phyloP scores from a whole-genome alignment of 805 yeast genomes.

The Brettanomyces naardenensis region DNA sequence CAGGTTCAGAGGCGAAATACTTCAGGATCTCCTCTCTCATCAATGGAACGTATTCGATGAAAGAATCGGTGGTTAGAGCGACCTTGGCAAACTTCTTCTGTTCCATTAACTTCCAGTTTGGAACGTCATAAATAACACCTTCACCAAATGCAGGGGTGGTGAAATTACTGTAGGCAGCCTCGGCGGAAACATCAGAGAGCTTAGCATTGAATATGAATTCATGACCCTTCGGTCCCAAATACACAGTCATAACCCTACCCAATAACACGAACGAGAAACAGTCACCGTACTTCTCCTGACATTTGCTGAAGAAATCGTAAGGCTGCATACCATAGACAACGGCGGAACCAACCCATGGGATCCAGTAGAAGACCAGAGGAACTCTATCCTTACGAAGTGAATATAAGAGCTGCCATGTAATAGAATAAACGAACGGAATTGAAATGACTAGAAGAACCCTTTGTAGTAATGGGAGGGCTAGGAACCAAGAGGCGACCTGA shows the following conservation, averaged over 20 bases:
- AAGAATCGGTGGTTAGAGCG: slow-evolving; percentile 80
- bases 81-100: slow-evolving; percentile 94
- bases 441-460: slow-evolving; percentile 27
- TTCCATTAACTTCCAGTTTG: slow-evolving; percentile 91
- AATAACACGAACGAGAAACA: slow-evolving; percentile 83
- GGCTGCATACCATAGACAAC: slow-evolving; percentile 88
- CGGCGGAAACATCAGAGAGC: slow-evolving; percentile 85
- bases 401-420: slow-evolving; percentile 59
- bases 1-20: slow-evolving; percentile 47
- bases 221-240: slow-evolving; percentile 95
- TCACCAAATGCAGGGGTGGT: slow-evolving; percentile 99
- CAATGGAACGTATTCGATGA: slow-evolving; percentile 79
- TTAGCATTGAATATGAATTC: slow-evolving; percentile 92
- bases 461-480: slow-evolving; percentile 18
- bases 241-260: slow-evolving; percentile 92
- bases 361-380: slow-evolving; percentile 85
- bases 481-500: slow-evolving; percentile 8
- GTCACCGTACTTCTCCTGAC: slow-evolving; percentile 83
- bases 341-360: slow-evolving; percentile 96
- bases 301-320: slow-evolving; percentile 74
- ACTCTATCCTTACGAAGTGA: slow-evolving; percentile 75
- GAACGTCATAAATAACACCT: slow-evolving; percentile 96
- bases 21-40: slow-evolving; percentile 69
- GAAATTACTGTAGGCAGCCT: slow-evolving; percentile 89
- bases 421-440: slow-evolving; percentile 57